Evolutionary conservation across 345 rosid species (phyloP), one percentile per base, ranked within the genome.

Genomic region (Gossypium sturtianum): DNA sequence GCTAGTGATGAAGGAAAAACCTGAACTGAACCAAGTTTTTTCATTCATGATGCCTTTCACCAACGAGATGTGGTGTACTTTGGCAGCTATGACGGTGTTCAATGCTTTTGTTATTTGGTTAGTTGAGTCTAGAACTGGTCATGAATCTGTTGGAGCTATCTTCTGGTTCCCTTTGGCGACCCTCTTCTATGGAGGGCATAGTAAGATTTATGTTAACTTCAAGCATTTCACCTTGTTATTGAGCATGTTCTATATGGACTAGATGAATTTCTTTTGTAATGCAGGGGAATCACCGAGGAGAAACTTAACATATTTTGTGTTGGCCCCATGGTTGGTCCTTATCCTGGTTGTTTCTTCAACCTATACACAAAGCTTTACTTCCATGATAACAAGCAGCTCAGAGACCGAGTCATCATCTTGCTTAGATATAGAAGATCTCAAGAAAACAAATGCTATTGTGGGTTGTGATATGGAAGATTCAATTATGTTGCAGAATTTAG

Each of bases 61-160:
- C 44, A 44, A 29, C 22, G 27, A 38, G 49, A 74, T 78, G 77
- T 72, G 66, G 54, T 52, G 69, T 68, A 11, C 38, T 2, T 12
- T 74, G 43, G 77, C 71, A 60, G 27, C 58, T 23, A 68, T 62
- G 27, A 69, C 54, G 0, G 1, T 69, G 15, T 74, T 69, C 61
- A 78, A 74, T 10, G 71, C 57, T 74, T 74, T 74, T 68, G 81
- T 60, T 17, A n/a, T 78, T 53, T 78, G 71, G 81, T 51, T 74
- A 22, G 23, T 74, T 68, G 81, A 74, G 52, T 29, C 20, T 22
- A 5, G 19, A 51, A 25, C 66, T 51, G 57, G 22, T 53, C 11
- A 22, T 41, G 71, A 79, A 16, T 45, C 25, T n/a, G 19, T 61
- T 43, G 41, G n/a, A 64, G 41, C 6, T 43, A 47, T 47, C 59